phyloP scores from a whole-genome alignment of 371 early-diverging fungal genomes.

The Actinomortierella wolfii region DNA sequence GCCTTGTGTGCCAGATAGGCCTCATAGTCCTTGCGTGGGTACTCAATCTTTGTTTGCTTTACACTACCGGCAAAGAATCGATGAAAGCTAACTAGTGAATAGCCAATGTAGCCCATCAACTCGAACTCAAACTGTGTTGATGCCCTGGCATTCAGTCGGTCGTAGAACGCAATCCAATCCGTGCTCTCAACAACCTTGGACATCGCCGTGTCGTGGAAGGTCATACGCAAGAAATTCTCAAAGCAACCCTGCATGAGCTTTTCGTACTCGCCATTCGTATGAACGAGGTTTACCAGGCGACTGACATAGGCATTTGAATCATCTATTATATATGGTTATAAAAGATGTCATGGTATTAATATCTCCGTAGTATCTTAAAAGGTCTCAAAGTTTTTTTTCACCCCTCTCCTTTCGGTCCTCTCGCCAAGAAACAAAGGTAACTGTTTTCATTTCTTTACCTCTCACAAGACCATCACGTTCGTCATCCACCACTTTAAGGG shows the following conservation, averaged over 20 bases:
- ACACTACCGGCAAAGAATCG: constrained; percentile 79
- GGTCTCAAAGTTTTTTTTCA: too few relatives aligned
- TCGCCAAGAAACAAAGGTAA: too few relatives aligned
- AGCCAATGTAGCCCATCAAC: constrained; percentile 73
- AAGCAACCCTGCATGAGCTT: constrained; percentile 90
- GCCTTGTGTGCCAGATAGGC: constrained; percentile 57
- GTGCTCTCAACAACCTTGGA: constrained; percentile 63
- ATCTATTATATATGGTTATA: too few relatives aligned
- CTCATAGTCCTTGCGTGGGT: constrained; percentile 81
- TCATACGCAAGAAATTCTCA: constrained; percentile 84
- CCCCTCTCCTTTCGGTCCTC: too few relatives aligned
- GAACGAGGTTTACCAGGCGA: constrained; percentile 58
- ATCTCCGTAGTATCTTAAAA: too few relatives aligned
- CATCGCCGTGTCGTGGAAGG: constrained; percentile 76
- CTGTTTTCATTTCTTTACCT: constrained; percentile 12
- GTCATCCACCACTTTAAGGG: constrained; percentile 37
- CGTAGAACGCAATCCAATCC: constrained; percentile 88
- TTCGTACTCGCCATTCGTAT: constrained; percentile 80
- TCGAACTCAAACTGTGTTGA: constrained; percentile 53
- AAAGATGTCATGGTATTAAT: too few relatives aligned
- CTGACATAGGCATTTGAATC: constrained; percentile 50
- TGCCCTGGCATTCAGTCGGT: constrained; percentile 61
- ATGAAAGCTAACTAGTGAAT: constrained; percentile 78
- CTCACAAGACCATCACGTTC: constrained; percentile 45
- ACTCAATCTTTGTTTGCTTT: constrained; percentile 67